Base-by-base conservation (phyloP, 352 stramenopile genomes). In the Globisporangium nodosum region DNA sequence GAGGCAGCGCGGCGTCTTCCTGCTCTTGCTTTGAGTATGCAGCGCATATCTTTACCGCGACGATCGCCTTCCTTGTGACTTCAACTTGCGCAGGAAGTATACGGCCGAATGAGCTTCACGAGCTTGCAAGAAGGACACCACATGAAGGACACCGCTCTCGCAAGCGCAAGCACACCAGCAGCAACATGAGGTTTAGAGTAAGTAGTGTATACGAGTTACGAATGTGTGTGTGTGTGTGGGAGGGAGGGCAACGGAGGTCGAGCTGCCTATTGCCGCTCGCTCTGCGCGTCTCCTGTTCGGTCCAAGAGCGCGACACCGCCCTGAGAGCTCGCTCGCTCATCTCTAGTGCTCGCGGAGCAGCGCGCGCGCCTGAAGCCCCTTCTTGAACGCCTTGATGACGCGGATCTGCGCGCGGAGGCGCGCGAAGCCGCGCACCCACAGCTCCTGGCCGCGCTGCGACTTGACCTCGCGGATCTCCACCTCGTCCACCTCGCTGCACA, bases 311-410 rank as follows among this genome's bases (percentile, higher is more conserved):
- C 42, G 40, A n/a, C 42, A 16, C 42, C 16, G 42, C 42, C 42
- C 42, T 4, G n/a, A 21, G 42, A 43, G 49, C 49, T 49, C 18
- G 31, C 9, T 37, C 21, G 46, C 21, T 13, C 35, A 21, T 31
- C 27, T 47, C 24, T 61, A 64, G 27, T 54, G 46, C 20, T 65
- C 54, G 18, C 52, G 52, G 35, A 69, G 53, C 47, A 69, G 49
- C 16, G 52, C 54, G 11, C 54, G 58, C n/a, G 52, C 49, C 51
- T 85, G 58, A 43, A 87, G 60, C 7, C 66, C 73, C 60, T 81
- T 84, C 65, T 81, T 63, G 63, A 89, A 89, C 5, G 79, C 79
- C 54, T 81, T 82, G 49, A 89, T 58, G 37, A 89, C 79, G 48
- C 79, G 76, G 52, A 85, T 69, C 55, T 89, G 79, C 21, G 79